phyloP scores from a whole-genome alignment of 75 land plant genomes.

The Selaginella tamariscina region DNA sequence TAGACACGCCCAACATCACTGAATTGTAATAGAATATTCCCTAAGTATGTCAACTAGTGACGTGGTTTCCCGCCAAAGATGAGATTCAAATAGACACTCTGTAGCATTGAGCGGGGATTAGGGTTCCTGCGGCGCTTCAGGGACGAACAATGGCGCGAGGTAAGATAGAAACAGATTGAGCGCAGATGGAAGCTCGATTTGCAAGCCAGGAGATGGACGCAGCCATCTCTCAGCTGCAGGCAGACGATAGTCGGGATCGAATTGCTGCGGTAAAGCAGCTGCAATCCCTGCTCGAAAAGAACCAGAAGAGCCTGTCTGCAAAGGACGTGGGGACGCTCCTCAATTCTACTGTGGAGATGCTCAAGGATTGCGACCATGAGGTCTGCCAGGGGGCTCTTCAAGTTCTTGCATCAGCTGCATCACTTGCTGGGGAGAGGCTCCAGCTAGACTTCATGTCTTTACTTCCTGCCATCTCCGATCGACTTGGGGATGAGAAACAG shows the following conservation, averaged over 20 bases:
- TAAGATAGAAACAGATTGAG: no score
- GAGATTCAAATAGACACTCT: no score
- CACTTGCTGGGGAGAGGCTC: neutral
- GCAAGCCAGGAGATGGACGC: neutral
- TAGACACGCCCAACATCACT: no score
- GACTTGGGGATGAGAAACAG: neutral
- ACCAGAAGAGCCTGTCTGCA: neutral
- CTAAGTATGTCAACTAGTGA: no score
- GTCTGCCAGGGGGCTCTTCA: neutral
- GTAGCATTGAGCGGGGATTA: no score
- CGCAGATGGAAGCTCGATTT: no score
- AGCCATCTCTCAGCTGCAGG: neutral
- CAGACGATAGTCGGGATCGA: neutral
- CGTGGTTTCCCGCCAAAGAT: no score
- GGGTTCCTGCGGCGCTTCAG: no score
- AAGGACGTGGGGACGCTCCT: neutral
- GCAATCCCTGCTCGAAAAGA: neutral
- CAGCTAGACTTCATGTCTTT: neutral
- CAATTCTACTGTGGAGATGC: neutral
- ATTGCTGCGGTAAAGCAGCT: neutral
- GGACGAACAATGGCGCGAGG: no score
- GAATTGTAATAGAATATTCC: no score
- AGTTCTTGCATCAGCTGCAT: neutral
- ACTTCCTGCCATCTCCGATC: neutral
- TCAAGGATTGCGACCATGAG: neutral